Evolutionary conservation across 495 filamentous ascomycete species (phyloP), one percentile per base, ranked within the genome.

Genomic region (Thozetella sp.): DNA sequence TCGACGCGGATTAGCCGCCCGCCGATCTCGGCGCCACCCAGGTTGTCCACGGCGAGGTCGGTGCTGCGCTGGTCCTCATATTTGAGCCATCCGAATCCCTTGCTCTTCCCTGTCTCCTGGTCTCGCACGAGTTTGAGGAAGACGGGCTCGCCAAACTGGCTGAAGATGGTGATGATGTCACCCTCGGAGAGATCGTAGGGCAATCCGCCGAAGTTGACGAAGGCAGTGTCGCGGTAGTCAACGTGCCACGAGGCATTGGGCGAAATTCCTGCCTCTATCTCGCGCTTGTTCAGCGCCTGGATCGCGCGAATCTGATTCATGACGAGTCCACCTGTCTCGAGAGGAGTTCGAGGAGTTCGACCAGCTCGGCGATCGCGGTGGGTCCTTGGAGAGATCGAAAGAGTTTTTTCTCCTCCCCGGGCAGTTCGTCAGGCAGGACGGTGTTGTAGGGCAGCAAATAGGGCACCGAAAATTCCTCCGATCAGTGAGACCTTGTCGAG

Each of bases 1-100:
- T 99, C 95, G 2, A 99, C 95, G 62, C 90, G 87, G 40, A 99
- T 72, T 52, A 91, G 73, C 50, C 94, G 80, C 0, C 93, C 93
- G 70, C 92, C 80, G 19, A 99, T 88, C 25, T 84, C 88, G 23
- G 93, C 88, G 17, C 95, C 95, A 48, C 92, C 90, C 4, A 99
- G 74, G 70, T 99, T 99, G 74, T 99, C 95, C 2, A 99, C 95
- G 1, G 95, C 95, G 30, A 99, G 79, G 73, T 97, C 93, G 43
- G 91, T 94, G 71, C 93, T 97, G 59, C 96, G 87, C 82, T 99
- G 95, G 73, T 99, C 95, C 69, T 99, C 95, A 73, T 97, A 99
- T 72, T 99, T 99, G 54, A 99, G 82, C 79, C 93, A 99, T 1
- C 88, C 91, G 63, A 97, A 99, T 0, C 95, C 95, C 56, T 88